Evolutionary conservation across 305 asterid genomes (phyloP), one percentile per base, ranked within the genome.

Genomic region (Andrographis paniculata): DNA sequence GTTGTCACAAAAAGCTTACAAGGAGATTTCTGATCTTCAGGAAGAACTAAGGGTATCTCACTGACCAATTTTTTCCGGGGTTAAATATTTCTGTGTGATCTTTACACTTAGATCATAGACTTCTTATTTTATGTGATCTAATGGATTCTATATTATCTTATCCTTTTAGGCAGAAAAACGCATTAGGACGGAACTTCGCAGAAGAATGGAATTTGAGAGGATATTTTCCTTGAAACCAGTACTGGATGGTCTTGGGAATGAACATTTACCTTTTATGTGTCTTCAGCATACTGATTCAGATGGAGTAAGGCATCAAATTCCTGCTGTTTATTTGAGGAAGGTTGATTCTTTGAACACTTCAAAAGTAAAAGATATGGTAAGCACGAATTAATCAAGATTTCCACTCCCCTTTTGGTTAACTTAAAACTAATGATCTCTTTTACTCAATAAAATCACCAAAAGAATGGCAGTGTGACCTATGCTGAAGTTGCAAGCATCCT

Each of bases 281-380:
- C 66, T 92, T 68, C 94, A 70, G 58, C 85, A 87, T 72, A 69
- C 61, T 35, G 91, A 77, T 73, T 55, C 75, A 55, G 84, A 68
- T 46, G 95, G 95, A 65, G 82, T 76, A 68, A 87, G 66, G 51
- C 86, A 79, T 70, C 72, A 67, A 67, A 77, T 77, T 58, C 91
- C 95, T 58, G 84, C 93, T 74, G 99, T 74, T 70, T 92, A 84
- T 71, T 53, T 92, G 77, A 95, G 99, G 66, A 68, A 69, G 62
- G 74, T 92, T 77, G 94, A 87, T 63, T 62, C 72, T 17, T 56
- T 87, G 66, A 76, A 74, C 75, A 65, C 84, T 66, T 55, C 73
- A 56, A 75, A 76, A 65, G 61, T 87, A 33, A 81, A 79, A 55
- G 52, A 58, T 70, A 50, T 72, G 91, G 99, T 84, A 72, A 66